Conservation (phyloP, 768 basidiomycete genomes). For the Suillus subluteus region DNA sequence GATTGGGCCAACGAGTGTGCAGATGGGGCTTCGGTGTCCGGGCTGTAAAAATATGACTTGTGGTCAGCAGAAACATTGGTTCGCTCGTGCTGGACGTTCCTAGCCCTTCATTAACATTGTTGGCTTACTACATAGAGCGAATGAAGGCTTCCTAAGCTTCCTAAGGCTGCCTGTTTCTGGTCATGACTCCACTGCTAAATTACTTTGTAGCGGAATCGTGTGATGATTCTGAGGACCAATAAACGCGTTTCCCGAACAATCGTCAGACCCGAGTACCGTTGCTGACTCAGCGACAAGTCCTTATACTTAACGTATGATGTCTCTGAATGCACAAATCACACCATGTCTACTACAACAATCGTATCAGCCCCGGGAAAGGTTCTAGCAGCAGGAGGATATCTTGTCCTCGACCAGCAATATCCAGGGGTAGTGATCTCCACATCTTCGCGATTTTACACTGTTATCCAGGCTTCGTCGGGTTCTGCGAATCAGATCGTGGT, state of each 20-base stretch:
- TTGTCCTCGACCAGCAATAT: constrained; percentile 88
- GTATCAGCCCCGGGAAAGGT: constrained; percentile 96
- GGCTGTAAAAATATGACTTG: constrained; percentile 92
- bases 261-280: constrained; percentile 7
- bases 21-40: constrained; percentile 88
- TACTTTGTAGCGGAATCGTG: neutral
- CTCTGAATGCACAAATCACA: neutral
- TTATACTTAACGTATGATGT: constrained; percentile 6
- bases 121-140: constrained; percentile 1
- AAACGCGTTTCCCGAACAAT: neutral
- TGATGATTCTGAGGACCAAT: neutral
- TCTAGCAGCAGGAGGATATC: constrained; percentile 93
- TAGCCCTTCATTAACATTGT: constrained; percentile 19
- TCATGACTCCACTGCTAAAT: neutral
- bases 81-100: constrained; percentile 70
- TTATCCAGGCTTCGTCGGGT: constrained; percentile 47
- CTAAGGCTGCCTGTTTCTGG: neutral
- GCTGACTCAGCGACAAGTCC: constrained; percentile 31
- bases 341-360: constrained; percentile 59
- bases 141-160: neutral
- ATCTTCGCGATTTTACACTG: constrained; percentile 92
- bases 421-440: constrained; percentile 90
- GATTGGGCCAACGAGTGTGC: constrained; percentile 67
- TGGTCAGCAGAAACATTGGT: constrained; percentile 86
- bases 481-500: constrained; percentile 59